Evolutionary conservation across 305 asterid genomes (phyloP).

Genomic region (Fraxinus baroniana): DNA sequence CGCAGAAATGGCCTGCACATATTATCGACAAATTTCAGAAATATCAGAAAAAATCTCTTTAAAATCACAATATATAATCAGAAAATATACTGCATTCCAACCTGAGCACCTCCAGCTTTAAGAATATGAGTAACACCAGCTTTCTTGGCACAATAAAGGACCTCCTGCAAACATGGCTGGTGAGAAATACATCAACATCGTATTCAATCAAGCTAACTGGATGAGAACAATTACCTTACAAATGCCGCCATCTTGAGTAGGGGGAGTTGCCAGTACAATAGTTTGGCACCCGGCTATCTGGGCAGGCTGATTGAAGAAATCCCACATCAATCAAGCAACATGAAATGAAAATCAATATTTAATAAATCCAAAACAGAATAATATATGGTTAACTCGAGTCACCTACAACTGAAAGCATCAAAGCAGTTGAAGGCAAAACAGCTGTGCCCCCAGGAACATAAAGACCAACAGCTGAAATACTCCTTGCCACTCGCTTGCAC

Average conservation of each 20-base stretch:
- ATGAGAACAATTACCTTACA: constrained; percentile 60
- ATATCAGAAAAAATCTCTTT: constrained; percentile 15
- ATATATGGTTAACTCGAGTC: constrained; percentile 24
- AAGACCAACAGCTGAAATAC: constrained; percentile 91
- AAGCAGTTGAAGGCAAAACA: constrained; percentile 94
- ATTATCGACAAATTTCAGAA: constrained; percentile 13
- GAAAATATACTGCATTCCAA: constrained; percentile 25
- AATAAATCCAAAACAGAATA: constrained; percentile 10
- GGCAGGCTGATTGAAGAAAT: constrained; percentile 72
- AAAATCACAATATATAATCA: neutral
- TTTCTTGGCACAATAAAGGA: constrained; percentile 91
- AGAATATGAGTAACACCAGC: constrained; percentile 96
- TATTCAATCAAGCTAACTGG: constrained; percentile 11
- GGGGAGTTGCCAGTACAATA: constrained; percentile 89
- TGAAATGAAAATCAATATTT: constrained; percentile 13
- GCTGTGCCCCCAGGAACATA: constrained; percentile 99
- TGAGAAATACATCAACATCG: constrained; percentile 13
- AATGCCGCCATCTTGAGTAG: constrained; percentile 77
- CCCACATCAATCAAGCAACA: constrained; percentile 22
- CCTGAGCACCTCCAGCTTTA: constrained; percentile 99
- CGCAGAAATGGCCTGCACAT: constrained; percentile 81
- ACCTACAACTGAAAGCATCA: constrained; percentile 95
- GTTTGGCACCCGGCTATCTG: constrained; percentile 98
- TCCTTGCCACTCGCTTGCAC: constrained; percentile 89
- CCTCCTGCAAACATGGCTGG: constrained; percentile 55